A percentile compares a stretch with the other conserved stretches of the same genome.
These are phyloP conservation scores for Hippophae rhamnoides DNA, from an alignment of 306 rosid genomes.

Conservation along the genomic window DNA sequence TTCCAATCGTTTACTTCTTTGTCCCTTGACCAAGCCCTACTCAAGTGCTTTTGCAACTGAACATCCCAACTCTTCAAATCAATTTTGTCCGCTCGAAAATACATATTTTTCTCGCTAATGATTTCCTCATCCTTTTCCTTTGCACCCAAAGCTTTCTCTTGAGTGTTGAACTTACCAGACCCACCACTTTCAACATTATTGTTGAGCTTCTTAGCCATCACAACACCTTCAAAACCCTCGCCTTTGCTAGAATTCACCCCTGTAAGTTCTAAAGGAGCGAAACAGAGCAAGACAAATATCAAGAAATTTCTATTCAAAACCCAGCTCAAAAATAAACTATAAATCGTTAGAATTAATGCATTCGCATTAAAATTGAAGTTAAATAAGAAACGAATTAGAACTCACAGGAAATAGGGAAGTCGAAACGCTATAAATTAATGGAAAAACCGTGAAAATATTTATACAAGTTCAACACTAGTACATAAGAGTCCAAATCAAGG, in stretches of 20 bases:
- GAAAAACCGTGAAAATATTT: no score
- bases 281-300: slow-evolving; percentile 5
- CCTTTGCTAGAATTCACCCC: slow-evolving; percentile 29
- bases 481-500: no score
- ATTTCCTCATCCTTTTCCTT: slow-evolving; percentile 17
- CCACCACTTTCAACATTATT: not conserved
- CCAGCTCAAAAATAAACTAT: not conserved
- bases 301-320: not conserved
- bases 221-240: slow-evolving; percentile 6
- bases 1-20: slow-evolving; percentile 16
- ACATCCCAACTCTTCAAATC: slow-evolving; percentile 40
- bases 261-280: slow-evolving; percentile 4
- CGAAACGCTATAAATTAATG: no score
- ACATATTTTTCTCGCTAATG: slow-evolving; percentile 17
- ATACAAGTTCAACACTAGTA: no score
- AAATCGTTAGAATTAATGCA: no score
- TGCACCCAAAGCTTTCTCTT: slow-evolving; percentile 18
- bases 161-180: slow-evolving; percentile 2
- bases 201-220: slow-evolving; percentile 8
- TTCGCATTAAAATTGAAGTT: no score
- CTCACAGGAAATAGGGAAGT: no score
- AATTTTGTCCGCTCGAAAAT: slow-evolving; percentile 40
- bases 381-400: no score
- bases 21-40: slow-evolving; percentile 37
- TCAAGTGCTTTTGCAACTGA: slow-evolving; percentile 41